Evolutionary conservation across 2,329 filamentous ascomycete genomes (phyloP).

Genomic region (Diaporthe humulicola): DNA sequence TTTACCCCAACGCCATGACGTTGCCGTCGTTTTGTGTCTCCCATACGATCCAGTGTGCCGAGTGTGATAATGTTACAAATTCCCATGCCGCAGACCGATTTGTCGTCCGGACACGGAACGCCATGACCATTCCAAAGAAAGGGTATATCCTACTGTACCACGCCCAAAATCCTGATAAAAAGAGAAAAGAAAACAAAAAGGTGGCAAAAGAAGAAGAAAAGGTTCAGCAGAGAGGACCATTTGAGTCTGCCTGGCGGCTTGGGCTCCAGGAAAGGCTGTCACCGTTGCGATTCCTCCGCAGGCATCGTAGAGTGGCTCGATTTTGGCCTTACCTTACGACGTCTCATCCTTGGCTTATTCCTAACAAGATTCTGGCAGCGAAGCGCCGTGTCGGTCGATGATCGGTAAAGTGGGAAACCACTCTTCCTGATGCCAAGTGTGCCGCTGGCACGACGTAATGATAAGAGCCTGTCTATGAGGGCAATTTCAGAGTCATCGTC

Average conservation of each 20-base stretch:
- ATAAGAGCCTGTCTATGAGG: constrained; percentile 41
- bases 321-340: constrained; percentile 42
- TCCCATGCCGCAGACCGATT: not conserved
- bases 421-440: constrained; percentile 44
- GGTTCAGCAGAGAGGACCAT: not conserved
- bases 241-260: not conserved
- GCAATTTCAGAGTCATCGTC: constrained; percentile 37
- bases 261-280: not conserved
- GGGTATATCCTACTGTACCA: constrained; percentile 31
- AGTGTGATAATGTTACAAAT: constrained; percentile 22
- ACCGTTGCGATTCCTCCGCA: constrained; percentile 1
- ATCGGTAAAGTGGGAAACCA: constrained; percentile 45
- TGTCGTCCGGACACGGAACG: constrained; percentile 24
- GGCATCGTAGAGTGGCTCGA: constrained; percentile 37
- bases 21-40: constrained; percentile 25
- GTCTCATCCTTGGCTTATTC: constrained; percentile 51
- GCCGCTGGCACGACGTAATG: constrained; percentile 41
- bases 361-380: constrained; percentile 50
- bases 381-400: constrained; percentile 49
- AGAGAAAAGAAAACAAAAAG: not conserved
- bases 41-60: constrained; percentile 12
- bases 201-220: not conserved
- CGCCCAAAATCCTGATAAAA: not conserved
- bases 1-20: constrained; percentile 19
- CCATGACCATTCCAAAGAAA: constrained; percentile 26